Percentiles rank a stretch among this genome's conserved stretches.
Evolutionary conservation across 176 grass and related monocot genomes (phyloP).

Genomic region (Pontederia paniculata): DNA sequence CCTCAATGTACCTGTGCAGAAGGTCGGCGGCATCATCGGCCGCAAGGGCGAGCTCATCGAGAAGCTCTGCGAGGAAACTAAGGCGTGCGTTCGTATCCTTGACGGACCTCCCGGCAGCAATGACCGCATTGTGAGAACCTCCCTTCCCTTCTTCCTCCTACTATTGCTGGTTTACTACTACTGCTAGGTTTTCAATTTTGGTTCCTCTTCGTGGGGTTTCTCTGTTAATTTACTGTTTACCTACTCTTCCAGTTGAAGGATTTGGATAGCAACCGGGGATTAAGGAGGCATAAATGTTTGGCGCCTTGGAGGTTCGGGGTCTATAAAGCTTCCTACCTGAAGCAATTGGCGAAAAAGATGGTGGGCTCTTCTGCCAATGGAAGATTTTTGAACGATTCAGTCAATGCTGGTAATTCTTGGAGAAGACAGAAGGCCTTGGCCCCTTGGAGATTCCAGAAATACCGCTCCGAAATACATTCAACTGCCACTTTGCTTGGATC

Average conservation of each 20-base stretch:
- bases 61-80: constrained; percentile 85
- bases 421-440: constrained; percentile 41
- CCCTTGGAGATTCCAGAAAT: constrained; percentile 66
- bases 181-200: too few species aligned
- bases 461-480: constrained; percentile 9
- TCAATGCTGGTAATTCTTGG: constrained; percentile 4
- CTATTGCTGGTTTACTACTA: background rate
- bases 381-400: background rate
- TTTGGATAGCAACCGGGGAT: too few species aligned
- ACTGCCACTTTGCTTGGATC: too few species aligned
- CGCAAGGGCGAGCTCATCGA: constrained; percentile 88
- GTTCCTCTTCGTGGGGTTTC: too few species aligned
- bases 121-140: constrained; percentile 67
- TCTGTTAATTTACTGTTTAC: too few species aligned
- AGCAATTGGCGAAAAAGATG: too few species aligned
- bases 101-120: constrained; percentile 59
- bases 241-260: too few species aligned
- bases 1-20: constrained; percentile 66
- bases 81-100: constrained; percentile 68
- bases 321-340: too few species aligned
- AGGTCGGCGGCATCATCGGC: constrained; percentile 89
- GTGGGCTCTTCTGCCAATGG: background rate
- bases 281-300: too few species aligned
- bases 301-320: too few species aligned
- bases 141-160: background rate